phyloP scores from a whole-genome alignment of 2,329 filamentous ascomycete species.

The Dactylonectria estremocensis region DNA sequence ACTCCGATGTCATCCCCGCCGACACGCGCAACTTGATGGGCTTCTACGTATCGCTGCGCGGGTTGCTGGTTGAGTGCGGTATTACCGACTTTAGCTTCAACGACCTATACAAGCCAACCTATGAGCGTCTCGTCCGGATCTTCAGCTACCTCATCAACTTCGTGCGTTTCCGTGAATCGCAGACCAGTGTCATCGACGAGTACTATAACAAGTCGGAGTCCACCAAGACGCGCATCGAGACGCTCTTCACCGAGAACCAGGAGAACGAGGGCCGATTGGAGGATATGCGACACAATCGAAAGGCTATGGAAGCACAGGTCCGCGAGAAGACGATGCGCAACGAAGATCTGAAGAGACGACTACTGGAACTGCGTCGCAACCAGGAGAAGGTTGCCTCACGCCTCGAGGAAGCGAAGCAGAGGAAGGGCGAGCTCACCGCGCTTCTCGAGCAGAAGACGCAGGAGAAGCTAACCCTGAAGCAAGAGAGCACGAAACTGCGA shows the following conservation, averaged over 20 bases:
- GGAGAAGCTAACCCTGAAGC: constrained; percentile 78
- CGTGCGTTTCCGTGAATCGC: constrained; percentile 94
- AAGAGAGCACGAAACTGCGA: constrained; percentile 90
- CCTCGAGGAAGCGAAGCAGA: constrained; percentile 85
- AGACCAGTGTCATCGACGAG: constrained; percentile 90
- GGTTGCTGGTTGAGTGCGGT: constrained; percentile 87
- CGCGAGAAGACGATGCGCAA: constrained; percentile 89
- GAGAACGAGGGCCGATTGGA: constrained; percentile 85
- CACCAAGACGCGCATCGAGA: constrained; percentile 90
- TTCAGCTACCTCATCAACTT: constrained; percentile 99
- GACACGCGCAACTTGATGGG: constrained; percentile 97
- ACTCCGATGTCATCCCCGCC: constrained; percentile 85
- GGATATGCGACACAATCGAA: constrained; percentile 85
- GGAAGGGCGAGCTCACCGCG: constrained; percentile 82
- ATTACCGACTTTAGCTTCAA: constrained; percentile 95
- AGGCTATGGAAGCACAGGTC: constrained; percentile 85
- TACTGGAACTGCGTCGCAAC: constrained; percentile 84
- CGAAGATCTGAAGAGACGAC: constrained; percentile 85
- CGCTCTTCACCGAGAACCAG: constrained; percentile 87
- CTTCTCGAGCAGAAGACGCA: constrained; percentile 81
- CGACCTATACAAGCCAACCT: constrained; percentile 91
- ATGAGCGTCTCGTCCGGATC: constrained; percentile 92
- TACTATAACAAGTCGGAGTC: constrained; percentile 93
- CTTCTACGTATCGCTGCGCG: constrained; percentile 89
- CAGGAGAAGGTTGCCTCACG: constrained; percentile 89